phyloP scores from a whole-genome alignment of 2,329 filamentous ascomycete genomes.

The Dactylellina sp. region DNA sequence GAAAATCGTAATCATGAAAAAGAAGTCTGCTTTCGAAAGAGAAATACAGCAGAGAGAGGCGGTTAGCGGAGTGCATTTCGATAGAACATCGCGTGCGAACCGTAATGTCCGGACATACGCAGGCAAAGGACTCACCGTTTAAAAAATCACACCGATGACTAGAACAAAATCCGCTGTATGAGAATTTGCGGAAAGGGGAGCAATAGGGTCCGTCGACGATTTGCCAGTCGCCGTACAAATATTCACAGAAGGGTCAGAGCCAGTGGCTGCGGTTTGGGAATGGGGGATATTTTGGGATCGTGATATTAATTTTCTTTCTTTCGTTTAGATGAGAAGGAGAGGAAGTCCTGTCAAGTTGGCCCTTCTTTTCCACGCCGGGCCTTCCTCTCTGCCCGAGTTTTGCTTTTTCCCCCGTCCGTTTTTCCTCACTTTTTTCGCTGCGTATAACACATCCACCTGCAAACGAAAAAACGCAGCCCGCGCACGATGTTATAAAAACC shows the following conservation, averaged over 20 bases:
- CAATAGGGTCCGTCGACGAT: slow-evolving; percentile 10
- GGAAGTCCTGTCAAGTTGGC: slow-evolving; percentile 41
- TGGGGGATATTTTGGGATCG: neutral
- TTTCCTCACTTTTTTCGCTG: slow-evolving; percentile 12
- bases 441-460: neutral
- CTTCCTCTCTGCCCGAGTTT: slow-evolving; percentile 20
- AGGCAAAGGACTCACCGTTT: slow-evolving; percentile 24
- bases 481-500: neutral
- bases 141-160: neutral
- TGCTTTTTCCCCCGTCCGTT: slow-evolving; percentile 36
- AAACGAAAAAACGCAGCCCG: neutral
- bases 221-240: slow-evolving; percentile 25
- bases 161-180: neutral
- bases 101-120: neutral
- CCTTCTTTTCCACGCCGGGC: slow-evolving; percentile 13
- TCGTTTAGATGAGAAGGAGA: slow-evolving; percentile 35
- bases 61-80: neutral
- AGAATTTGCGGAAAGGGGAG: neutral
- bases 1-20: slow-evolving; percentile 26
- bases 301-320: slow-evolving; percentile 33
- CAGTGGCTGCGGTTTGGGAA: neutral
- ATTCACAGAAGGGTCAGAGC: slow-evolving; percentile 1
- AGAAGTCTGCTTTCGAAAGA: slow-evolving; percentile 4
- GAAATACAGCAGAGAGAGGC: neutral
- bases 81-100: slow-evolving; percentile 2